Evolutionary conservation across 2,329 filamentous ascomycete genomes (phyloP).

Genomic region (Aspergillus carbonarius): DNA sequence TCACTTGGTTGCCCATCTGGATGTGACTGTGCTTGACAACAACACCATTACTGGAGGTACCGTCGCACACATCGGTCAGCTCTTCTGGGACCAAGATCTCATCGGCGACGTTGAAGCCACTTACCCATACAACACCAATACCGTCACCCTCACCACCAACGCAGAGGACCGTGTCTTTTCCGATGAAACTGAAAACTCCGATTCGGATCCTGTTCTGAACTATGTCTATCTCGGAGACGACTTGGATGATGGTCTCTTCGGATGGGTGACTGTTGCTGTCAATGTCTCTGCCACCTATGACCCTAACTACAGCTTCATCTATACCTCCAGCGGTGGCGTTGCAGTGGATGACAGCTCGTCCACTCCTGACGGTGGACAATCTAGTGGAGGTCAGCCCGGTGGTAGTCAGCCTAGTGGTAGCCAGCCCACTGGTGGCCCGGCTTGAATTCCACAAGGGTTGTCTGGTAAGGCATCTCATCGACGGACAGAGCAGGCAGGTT

Average conservation of each 20-base stretch:
- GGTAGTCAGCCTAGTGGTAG: neutral
- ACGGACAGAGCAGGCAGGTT: too few species aligned
- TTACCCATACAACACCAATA: slow-evolving; percentile 33
- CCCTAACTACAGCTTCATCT: slow-evolving; percentile 7
- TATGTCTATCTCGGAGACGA: slow-evolving; percentile 16
- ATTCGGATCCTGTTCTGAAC: slow-evolving; percentile 17
- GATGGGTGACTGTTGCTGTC: slow-evolving; percentile 18
- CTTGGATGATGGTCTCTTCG: slow-evolving; percentile 15
- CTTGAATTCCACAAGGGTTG: neutral
- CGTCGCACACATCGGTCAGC: slow-evolving; percentile 60
- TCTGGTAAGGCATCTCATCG: neutral
- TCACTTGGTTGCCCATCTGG: slow-evolving; percentile 31
- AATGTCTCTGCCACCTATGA: slow-evolving; percentile 15
- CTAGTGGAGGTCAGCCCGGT: neutral
- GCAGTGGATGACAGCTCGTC: slow-evolving; percentile 3
- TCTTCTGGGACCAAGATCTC: slow-evolving; percentile 61
- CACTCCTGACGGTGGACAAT: neutral
- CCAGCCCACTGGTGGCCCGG: neutral
- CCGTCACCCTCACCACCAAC: slow-evolving; percentile 14
- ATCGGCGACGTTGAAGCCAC: slow-evolving; percentile 49
- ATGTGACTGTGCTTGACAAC: slow-evolving; percentile 28
- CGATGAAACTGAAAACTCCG: slow-evolving; percentile 16
- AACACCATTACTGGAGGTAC: slow-evolving; percentile 46
- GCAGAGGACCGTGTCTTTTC: slow-evolving; percentile 14
- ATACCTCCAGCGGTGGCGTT: slow-evolving; percentile 1